These are phyloP conservation scores for Chalaropsis ovoidea DNA, from an alignment of 2,329 filamentous ascomycete species.

Conservation along the genomic window DNA sequence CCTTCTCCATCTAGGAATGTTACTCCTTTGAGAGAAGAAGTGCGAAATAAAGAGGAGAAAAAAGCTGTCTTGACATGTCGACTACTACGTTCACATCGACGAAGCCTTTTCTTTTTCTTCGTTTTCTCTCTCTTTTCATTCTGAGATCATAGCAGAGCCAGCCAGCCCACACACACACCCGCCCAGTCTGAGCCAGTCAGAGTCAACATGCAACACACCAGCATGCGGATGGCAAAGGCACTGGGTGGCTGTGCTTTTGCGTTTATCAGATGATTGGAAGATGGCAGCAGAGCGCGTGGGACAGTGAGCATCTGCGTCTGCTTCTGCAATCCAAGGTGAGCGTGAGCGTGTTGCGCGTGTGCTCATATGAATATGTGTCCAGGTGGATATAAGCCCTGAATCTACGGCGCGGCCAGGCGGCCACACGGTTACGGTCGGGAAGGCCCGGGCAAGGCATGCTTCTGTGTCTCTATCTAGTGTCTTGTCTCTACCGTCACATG, in stretches of 20 bases:
- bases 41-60: not conserved
- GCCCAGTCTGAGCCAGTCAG: not conserved
- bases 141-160: not conserved
- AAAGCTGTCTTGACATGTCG: not conserved
- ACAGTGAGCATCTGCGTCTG: too few relatives aligned
- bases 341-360: too few relatives aligned
- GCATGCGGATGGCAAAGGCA: slow-evolving; percentile 1
- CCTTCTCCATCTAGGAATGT: not conserved
- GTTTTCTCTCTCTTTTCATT: not conserved
- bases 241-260: not conserved
- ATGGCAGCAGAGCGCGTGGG: not conserved
- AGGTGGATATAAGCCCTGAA: too few relatives aligned
- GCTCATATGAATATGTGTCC: too few relatives aligned
- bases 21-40: not conserved
- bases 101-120: not conserved
- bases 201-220: slow-evolving; percentile 1
- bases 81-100: not conserved
- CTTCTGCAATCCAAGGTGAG: too few relatives aligned
- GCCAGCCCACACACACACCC: not conserved
- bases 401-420: too few relatives aligned
- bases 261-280: slow-evolving; percentile 7
- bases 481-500: not conserved
- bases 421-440: too few relatives aligned
- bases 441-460: not conserved
- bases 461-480: not conserved